Conservation (phyloP, 306 rosid species). For the Begonia loranthoides region DNA sequence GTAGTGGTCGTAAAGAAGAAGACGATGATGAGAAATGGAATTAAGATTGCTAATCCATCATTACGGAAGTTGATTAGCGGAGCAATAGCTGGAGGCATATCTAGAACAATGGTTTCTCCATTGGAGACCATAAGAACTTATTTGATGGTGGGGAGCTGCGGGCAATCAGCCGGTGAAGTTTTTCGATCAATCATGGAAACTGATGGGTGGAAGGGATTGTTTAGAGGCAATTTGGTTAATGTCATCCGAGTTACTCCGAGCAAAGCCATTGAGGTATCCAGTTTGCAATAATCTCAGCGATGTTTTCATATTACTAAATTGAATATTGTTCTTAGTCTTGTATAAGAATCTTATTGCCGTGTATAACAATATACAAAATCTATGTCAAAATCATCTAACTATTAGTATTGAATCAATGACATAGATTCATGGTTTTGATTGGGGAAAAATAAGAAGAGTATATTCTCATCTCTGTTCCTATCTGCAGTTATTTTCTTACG, state of each 20-base stretch:
- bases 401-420: no score
- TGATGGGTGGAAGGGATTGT: constrained; percentile 61
- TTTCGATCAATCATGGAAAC: constrained; percentile 35
- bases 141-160: constrained; percentile 51
- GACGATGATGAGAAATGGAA: constrained; percentile 2
- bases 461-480: no score
- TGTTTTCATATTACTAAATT: no score
- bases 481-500: constrained; percentile 59
- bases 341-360: no score
- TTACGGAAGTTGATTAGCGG: constrained; percentile 51
- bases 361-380: no score
- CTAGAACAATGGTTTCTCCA: constrained; percentile 43
- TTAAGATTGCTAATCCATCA: constrained; percentile 37
- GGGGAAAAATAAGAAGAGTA: no score
- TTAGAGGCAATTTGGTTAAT: constrained; percentile 43
- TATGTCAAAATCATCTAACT: no score
- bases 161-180: constrained; percentile 37
- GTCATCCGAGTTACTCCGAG: constrained; percentile 48
- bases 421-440: no score
- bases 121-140: constrained; percentile 52
- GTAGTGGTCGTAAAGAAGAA: constrained; percentile 10
- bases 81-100: constrained; percentile 44
- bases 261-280: constrained; percentile 54
- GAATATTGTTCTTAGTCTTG: no score
- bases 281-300: neutral